A percentile compares a stretch with the other conserved stretches of the same genome.
These are phyloP conservation scores for Hymenoscyphus repandus DNA, from an alignment of 2,329 filamentous ascomycete species.

Conservation along the genomic window DNA sequence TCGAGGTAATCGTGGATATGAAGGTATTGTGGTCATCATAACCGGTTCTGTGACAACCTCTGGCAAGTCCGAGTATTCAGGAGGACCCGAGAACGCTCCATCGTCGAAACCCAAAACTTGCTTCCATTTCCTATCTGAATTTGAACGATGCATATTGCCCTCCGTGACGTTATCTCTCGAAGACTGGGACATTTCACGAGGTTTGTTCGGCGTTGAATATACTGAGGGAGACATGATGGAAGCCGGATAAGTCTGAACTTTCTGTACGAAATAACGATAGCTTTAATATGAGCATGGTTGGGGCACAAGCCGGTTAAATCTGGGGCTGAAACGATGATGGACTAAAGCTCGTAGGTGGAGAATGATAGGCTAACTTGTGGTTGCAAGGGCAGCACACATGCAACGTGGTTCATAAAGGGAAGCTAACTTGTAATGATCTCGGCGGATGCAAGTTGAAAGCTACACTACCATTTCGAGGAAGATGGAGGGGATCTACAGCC, in stretches of 20 bases:
- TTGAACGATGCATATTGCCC: conserved; percentile 16
- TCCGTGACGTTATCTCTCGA: background rate
- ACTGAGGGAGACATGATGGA: background rate
- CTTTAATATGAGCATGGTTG: conserved; percentile 7
- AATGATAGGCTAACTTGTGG: conserved; percentile 1
- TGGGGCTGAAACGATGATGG: conserved; percentile 9
- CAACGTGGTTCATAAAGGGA: conserved; percentile 3
- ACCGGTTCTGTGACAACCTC: conserved; percentile 6
- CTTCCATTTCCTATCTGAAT: conserved; percentile 27
- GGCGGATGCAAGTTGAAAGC: background rate
- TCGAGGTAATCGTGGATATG: conserved; percentile 21
- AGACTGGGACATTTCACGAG: background rate
- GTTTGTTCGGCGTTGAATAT: background rate
- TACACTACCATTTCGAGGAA: background rate
- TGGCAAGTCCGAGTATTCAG: conserved; percentile 7
- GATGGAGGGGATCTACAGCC: background rate
- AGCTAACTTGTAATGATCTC: background rate
- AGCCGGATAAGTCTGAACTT: conserved; percentile 5
- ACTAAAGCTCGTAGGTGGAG: background rate
- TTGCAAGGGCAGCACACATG: conserved; percentile 4
- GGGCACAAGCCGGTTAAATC: conserved; percentile 9
- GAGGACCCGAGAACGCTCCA: conserved; percentile 5
- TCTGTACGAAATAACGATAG: background rate
- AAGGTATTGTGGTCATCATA: background rate
- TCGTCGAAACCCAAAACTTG: conserved; percentile 29